Evolutionary conservation across 2,329 filamentous ascomycete genomes (phyloP), one percentile per base, ranked within the genome.

Genomic region (Scedosporium dehoogii): DNA sequence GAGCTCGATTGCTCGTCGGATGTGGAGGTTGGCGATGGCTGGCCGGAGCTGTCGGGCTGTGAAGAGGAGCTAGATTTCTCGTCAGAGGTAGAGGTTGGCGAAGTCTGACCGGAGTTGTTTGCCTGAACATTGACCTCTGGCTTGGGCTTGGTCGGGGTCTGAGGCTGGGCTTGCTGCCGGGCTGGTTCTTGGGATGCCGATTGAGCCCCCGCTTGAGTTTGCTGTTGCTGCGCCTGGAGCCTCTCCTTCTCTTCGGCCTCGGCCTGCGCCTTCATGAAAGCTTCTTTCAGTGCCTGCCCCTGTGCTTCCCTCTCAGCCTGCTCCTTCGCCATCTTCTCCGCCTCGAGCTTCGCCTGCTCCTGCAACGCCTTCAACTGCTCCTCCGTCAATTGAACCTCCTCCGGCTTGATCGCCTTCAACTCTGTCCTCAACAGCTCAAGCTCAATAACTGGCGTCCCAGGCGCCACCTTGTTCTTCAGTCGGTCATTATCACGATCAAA

Each of bases 391-490:
- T 62, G 62, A 4, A 60, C 60, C 16, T 60, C 60, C 25, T 38
- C 56, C 14, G 65, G 65, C 62, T 62, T 64, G 3, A 23, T 23
- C 3, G 42, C 60, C 46, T 61, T 63, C 27, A 65, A 21, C 58
- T 86, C 83, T 21, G 77, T 78, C 10, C 82, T 74, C 1, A 73
- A 73, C 25, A 86, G 70, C 68, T 85, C 82, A 3, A 86, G 70
- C 61, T 85, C 83, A 6, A 86, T 73, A 0, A 85, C 77, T 12
- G 78, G 73, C 2, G 76, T 80, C 2, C 77, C 80, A 2, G 27
- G 9, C 0, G 75, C 73, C 3, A 84, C 70, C 66, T 80, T 83
- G 1, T 69, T 70, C 55, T 65, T 69, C 29, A 83, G 66, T 1
- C 73, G 72, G 63, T 83, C 73, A 23, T 78, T 77, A 53, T 81